Evolutionary conservation across 805 yeast genomes (phyloP).

Genomic region (Candida parachauliodes): DNA sequence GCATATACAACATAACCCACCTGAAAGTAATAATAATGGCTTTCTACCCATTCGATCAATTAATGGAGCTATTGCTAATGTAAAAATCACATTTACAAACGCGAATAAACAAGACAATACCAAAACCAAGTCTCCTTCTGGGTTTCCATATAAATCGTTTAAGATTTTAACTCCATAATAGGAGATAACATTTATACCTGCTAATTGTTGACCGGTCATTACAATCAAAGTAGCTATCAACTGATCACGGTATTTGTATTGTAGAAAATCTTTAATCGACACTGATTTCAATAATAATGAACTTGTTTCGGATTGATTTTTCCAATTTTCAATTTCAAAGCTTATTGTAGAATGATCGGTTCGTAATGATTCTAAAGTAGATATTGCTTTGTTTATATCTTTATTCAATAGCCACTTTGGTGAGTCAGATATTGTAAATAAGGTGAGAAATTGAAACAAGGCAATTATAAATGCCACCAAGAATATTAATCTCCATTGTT

Average conservation of each 20-base stretch:
- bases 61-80: constrained; percentile 63
- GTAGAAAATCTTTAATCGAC: constrained; percentile 17
- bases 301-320: constrained; percentile 17
- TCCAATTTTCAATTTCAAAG: constrained; percentile 37
- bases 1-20: constrained; percentile 19
- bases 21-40: constrained; percentile 27
- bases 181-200: constrained; percentile 87
- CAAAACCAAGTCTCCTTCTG: constrained; percentile 39
- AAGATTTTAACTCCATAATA: constrained; percentile 82
- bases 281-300: constrained; percentile 16
- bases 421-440: constrained; percentile 36
- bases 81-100: constrained; percentile 63
- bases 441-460: constrained; percentile 22
- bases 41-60: constrained; percentile 75
- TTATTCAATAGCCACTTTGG: constrained; percentile 42
- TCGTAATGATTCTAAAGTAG: constrained; percentile 24
- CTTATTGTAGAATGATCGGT: constrained; percentile 27
- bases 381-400: constrained; percentile 25
- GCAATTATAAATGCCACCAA: constrained; percentile 23
- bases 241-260: constrained; percentile 18
- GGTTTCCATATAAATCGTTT: constrained; percentile 20
- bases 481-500: constrained; percentile 37
- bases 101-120: constrained; percentile 72
- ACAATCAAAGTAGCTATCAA: constrained; percentile 28
- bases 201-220: constrained; percentile 38